These are phyloP conservation scores for Xylaria sp. DNA, from an alignment of 2,329 filamentous ascomycete species.

Conservation along the genomic window DNA sequence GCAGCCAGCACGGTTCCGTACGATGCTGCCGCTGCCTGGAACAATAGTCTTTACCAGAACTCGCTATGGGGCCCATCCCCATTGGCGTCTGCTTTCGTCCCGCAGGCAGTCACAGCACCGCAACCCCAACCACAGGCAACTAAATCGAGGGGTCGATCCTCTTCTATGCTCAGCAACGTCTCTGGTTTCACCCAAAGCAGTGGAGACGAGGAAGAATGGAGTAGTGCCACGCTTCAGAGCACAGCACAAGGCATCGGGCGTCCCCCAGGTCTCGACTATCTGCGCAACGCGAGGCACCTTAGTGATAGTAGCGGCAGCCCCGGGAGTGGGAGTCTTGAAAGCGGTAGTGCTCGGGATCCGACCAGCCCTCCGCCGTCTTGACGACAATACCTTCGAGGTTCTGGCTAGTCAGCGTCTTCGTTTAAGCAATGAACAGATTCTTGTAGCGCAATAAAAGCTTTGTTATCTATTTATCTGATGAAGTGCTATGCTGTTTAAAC, in stretches of 20 bases:
- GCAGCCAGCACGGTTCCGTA: conserved; percentile 40
- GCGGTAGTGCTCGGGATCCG: conserved; percentile 61
- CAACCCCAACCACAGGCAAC: conserved; percentile 45
- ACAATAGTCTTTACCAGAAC: conserved; percentile 49
- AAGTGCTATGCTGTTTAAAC: background rate
- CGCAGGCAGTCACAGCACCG: conserved; percentile 49
- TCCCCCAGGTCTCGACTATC: conserved; percentile 46
- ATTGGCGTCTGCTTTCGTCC: conserved; percentile 54
- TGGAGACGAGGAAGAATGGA: conserved; percentile 59
- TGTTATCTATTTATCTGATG: conserved; percentile 38
- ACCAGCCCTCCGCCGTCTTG: conserved; percentile 58
- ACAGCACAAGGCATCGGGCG: conserved; percentile 39
- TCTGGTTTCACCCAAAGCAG: conserved; percentile 75
- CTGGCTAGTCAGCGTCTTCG: conserved; percentile 10
- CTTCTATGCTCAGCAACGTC: conserved; percentile 74
- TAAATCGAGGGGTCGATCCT: conserved; percentile 68
- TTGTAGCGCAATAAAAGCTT: conserved; percentile 46
- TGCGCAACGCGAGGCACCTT: conserved; percentile 44
- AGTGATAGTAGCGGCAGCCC: conserved; percentile 54
- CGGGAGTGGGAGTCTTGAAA: conserved; percentile 59
- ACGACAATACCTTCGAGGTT: conserved; percentile 10
- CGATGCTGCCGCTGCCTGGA: conserved; percentile 49
- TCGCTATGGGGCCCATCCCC: conserved; percentile 51
- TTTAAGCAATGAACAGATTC: conserved; percentile 39
- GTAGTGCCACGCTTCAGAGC: conserved; percentile 38